Conservation (phyloP, 2,329 filamentous ascomycete genomes). For the Diaporthe sp. region DNA sequence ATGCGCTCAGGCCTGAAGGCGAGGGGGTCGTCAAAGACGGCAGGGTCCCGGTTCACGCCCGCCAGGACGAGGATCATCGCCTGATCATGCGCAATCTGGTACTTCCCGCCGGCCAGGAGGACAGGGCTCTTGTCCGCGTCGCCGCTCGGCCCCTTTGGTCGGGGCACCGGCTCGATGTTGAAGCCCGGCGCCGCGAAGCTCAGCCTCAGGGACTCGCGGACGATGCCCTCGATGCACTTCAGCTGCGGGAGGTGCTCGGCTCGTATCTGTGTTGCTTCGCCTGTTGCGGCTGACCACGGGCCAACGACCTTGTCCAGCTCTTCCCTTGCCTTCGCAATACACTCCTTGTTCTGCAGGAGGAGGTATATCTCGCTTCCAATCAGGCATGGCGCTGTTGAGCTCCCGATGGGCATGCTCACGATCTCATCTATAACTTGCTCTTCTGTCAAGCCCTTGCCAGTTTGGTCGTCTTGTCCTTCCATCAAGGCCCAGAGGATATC, state of each 20-base stretch:
- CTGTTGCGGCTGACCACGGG: not conserved
- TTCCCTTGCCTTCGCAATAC: constrained; percentile 62
- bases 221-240: constrained; percentile 66
- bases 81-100: constrained; percentile 64
- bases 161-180: constrained; percentile 64
- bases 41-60: constrained; percentile 64
- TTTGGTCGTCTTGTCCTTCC: constrained; percentile 71
- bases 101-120: constrained; percentile 62
- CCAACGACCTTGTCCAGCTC: constrained; percentile 68
- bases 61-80: constrained; percentile 64
- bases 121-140: constrained; percentile 58
- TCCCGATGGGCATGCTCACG: constrained; percentile 75
- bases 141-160: constrained; percentile 46
- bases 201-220: constrained; percentile 69
- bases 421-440: constrained; percentile 77
- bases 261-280: constrained; percentile 56
- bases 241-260: constrained; percentile 65
- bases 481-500: constrained; percentile 75
- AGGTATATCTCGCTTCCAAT: constrained; percentile 63
- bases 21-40: constrained; percentile 62
- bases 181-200: constrained; percentile 68
- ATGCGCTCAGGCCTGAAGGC: constrained; percentile 64
- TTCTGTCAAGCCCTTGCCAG: constrained; percentile 69
- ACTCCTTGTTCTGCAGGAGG: constrained; percentile 64
- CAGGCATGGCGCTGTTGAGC: constrained; percentile 63